Base-by-base conservation (phyloP, 1,284 basidiomycete species). In the Ganoderma sp. region DNA sequence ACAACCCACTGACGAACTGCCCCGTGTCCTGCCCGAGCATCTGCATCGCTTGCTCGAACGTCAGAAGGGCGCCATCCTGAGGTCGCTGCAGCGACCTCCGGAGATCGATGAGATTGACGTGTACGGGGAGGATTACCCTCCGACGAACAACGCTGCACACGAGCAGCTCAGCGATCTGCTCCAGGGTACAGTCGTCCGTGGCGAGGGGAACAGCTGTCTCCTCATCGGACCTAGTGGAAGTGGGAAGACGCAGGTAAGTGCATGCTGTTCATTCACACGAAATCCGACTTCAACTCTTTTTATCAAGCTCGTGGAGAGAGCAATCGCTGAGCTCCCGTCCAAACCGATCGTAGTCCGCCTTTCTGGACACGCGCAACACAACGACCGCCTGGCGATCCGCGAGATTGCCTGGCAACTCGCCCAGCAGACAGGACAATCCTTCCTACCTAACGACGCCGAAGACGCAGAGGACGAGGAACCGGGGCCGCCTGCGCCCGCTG, bases 141-240 rank as follows among this genome's bases (percentile, higher is more conserved):
- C 84, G 3, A 81, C 87, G 2, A 92, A 91, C 73, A 76, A 71
- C 0, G 72, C 81, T 25, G 87, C 89, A 0, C 79, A 80, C 25
- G 74, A 85, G 48, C 87, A 91, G 61, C 78, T 97, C 5, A 75
- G 80, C 0, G 85, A 87, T 60, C 79, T 97, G 32, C 80, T 97
- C 6, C 78, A 81, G 28, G 95, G 94, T 2, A 94, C 93, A 0
- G 85, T 92, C 2, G 81, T 82, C 37, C 87, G 94, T 42, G 92
- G 91, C 3, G 95, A 97, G 81, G 95, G 95, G 3, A 97, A 97
- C 73, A 96, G 94, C 69, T 96, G 94, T 74, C 83, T 97, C 65
- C 77, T 97, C 6, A 84, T 95, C 45, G 95, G 95, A 8, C 90
- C 94, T 2, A 84, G 90, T 67, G 93, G 93, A 15, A 92, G 90